Base-by-base conservation (phyloP, 768 basidiomycete genomes). In the Podaxis sp. region DNA sequence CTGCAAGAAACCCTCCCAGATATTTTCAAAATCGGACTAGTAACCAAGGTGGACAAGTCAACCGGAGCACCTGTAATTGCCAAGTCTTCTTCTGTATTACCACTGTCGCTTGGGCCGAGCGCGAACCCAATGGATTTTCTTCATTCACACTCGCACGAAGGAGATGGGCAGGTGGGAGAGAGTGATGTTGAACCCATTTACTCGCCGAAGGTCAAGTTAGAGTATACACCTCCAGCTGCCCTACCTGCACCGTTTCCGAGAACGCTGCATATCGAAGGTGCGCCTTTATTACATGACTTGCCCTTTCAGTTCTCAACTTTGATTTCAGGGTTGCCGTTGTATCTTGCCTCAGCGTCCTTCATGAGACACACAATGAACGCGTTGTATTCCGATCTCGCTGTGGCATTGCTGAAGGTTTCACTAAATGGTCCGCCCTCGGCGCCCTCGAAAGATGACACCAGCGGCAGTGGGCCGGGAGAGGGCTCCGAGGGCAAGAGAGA, bases 321-420 rank as follows among this genome's bases (percentile, higher is more conserved):
- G 40, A 28, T 10, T 17, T 6, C 66, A 91, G 90, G 91, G n/a
- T 71, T 90, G 3, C 84, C 87, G 7, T 67, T 93, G 33, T 93
- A 93, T 73, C 78, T 87, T 64, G 83, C 88, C 0, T 90, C 89
- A 0, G 85, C 89, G 2, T 81, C 82, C 2, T 83, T 92, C 65
- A 75, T 92, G 20, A 82, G 88, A 20, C 90, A 89, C 65, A 89
- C 91, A 4, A 82, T 93, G 71, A 89, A 86, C 69, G 87, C 91
- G 12, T 72, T 93, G 15, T 92, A 91, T 70, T 81, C 87, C 11
- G 86, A 91, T 70, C 75, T 91, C 38, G 73, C 69, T 3, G 82
- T 93, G 40, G 78, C 79, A 41, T 72, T 90, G 44, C 78, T 77
- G 22, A 87, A 83, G 68, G 72, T 87, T 51, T 71, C 74, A 0